Base-by-base conservation (phyloP, 768 basidiomycete genomes). In the Lactarius akahatsu region DNA sequence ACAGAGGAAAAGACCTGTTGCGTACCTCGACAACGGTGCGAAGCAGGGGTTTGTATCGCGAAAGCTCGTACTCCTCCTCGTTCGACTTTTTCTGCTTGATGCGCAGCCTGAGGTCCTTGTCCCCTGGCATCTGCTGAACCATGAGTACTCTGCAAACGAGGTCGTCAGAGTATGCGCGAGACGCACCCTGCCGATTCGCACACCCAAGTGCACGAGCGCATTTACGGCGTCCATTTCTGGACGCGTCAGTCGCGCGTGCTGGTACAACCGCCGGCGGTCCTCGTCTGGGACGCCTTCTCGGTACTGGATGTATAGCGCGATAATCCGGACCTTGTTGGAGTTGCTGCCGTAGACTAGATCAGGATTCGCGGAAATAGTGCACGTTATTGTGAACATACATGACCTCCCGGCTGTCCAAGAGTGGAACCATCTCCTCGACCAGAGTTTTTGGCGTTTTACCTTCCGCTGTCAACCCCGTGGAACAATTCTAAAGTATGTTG, bases 281-380 rank as follows among this genome's bases (percentile, higher is more conserved):
- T 98, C 97, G 61, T 98, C 96, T n/a, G 97, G 95, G 23, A 98
- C 96, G 45, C 97, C 97, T 72, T 98, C 97, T 34, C 96, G 88
- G 76, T 88, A 84, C 75, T 96, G 89, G 71, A 98, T 92, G 75
- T 98, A 99, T 34, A 98, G 81, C 20, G 96, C 93, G 65, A 99
- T 91, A 71, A 99, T 90, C 52, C 97, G 91, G 50, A 98, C 94
- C 83, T 99, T 99, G 77, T 94, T 95, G 59, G 81, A 77, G 72
- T 92, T 92, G 60, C 94, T 97, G 73, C 15, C 64, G 47, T 36
- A 40, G 43, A 62, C 59, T 59, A 45, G 61, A 34, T 73, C 64
- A 71, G 59, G 59, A 59, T 41, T 30, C 52, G 30, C 32, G 11
- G 36, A 11, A 16, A 52, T 50, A 32, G 62, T 7, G 43, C 15